phyloP scores from a whole-genome alignment of 108 stramenopile species.

The Cylindrotheca fusiformis region DNA sequence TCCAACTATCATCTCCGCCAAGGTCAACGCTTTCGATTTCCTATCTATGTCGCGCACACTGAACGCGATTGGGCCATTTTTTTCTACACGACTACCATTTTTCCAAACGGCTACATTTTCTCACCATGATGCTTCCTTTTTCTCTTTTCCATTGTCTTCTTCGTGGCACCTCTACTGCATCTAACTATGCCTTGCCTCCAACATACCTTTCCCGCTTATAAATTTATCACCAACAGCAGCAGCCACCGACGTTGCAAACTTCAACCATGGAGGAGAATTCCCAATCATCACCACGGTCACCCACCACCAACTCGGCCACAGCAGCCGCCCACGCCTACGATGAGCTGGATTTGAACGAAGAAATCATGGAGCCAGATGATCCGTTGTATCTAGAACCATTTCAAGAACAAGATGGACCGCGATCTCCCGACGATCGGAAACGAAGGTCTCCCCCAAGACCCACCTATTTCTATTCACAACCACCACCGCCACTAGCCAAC shows the following conservation, averaged over 20 bases:
- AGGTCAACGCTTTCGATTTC: slow-evolving; percentile 18
- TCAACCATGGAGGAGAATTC: too few species aligned
- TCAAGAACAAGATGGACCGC: slow-evolving; percentile 4
- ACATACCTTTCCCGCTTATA: neutral
- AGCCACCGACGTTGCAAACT: neutral
- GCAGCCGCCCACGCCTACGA: slow-evolving; percentile 9
- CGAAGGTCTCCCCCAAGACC: slow-evolving; percentile 13
- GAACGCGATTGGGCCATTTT: slow-evolving; percentile 4
- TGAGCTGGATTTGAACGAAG: slow-evolving; percentile 24
- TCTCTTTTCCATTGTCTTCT: slow-evolving; percentile 1
- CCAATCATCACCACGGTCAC: neutral
- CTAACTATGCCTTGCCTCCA: too few species aligned
- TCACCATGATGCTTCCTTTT: slow-evolving; percentile 10
- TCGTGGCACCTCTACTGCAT: slow-evolving; percentile 26
- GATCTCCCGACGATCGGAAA: slow-evolving; percentile 8
- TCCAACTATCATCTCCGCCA: slow-evolving; percentile 2
- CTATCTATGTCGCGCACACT: neutral
- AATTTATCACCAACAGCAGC: neutral
- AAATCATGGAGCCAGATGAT: slow-evolving; percentile 18
- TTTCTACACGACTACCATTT: slow-evolving; percentile 29
- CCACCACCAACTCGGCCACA: neutral
- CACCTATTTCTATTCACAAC: slow-evolving; percentile 8
- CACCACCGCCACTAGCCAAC: slow-evolving; percentile 1
- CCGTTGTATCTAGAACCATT: slow-evolving; percentile 21
- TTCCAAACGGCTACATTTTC: slow-evolving; percentile 42